Evolutionary conservation across 2,329 filamentous ascomycete genomes (phyloP).

Genomic region (Phyllosticta ampelicida): DNA sequence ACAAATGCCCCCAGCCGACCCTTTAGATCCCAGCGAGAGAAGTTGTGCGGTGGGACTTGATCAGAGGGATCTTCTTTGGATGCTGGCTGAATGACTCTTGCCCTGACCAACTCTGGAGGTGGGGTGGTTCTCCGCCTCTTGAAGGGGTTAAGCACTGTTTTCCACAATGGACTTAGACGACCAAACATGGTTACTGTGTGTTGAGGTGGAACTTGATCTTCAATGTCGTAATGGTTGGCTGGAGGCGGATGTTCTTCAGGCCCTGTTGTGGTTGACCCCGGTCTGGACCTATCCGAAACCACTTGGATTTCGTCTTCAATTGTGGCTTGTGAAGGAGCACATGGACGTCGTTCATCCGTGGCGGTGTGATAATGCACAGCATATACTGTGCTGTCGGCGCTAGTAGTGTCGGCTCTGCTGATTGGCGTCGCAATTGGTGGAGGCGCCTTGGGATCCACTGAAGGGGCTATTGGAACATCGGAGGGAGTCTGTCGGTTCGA

Average conservation of each 20-base stretch:
- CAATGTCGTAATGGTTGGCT: slow-evolving; percentile 1
- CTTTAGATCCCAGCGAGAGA: slow-evolving; percentile 34
- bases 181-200: slow-evolving; percentile 9
- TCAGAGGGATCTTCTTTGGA: slow-evolving; percentile 19
- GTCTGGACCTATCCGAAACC: background rate
- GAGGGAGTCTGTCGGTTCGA: slow-evolving; percentile 2
- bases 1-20: slow-evolving; percentile 39
- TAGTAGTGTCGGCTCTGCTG: slow-evolving; percentile 50
- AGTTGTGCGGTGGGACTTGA: slow-evolving; percentile 26
- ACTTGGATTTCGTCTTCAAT: slow-evolving; percentile 13
- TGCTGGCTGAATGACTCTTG: slow-evolving; percentile 39
- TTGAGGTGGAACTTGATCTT: slow-evolving; percentile 5
- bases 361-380: slow-evolving; percentile 51
- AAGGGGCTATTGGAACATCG: background rate
- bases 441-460: slow-evolving; percentile 29
- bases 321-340: slow-evolving; percentile 23
- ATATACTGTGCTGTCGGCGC: slow-evolving; percentile 53
- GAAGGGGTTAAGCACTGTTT: slow-evolving; percentile 39
- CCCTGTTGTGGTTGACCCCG: background rate
- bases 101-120: slow-evolving; percentile 49
- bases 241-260: slow-evolving; percentile 3
- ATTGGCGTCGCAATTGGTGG: slow-evolving; percentile 43
- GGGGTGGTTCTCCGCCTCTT: slow-evolving; percentile 46
- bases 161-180: slow-evolving; percentile 4
- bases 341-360: slow-evolving; percentile 28